Evolutionary conservation across 495 filamentous ascomycete species (phyloP), one percentile per base, ranked within the genome.

Genomic region (Xylaria sp.): DNA sequence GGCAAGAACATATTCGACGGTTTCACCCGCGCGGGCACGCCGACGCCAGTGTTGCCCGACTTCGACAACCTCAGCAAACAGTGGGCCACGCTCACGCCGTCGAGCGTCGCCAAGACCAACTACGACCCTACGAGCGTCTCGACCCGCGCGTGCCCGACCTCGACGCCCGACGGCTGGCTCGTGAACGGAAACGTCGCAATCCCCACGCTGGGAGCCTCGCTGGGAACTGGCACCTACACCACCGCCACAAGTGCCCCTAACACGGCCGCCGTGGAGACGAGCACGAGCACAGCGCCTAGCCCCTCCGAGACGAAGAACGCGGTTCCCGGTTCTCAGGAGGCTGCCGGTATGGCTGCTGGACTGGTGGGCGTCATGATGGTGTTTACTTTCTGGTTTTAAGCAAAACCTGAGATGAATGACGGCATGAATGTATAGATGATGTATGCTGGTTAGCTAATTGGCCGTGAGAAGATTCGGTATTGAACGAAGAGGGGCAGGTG

Each of bases 41-140:
- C 94, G 0, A 92, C 87, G 0, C 92, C 93, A 0, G 83, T 94
- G 26, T 79, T 78, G 0, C 93, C 93, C 1, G 93, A 97, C 75
- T 97, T 93, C 79, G 73, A 80, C 62, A 95, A 97, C 75, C 84
- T 97, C 53, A 90, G 89, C 82, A 86, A 80, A 33, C 88, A 93
- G 71, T 97, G 94, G 94, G 89, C 89, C 14, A 93, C 88, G 7
- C 78, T 93, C 70, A 85, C 79, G 31, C 93, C 94, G 0, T 88
- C 88, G 0, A 92, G 93, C 48, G 86, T 94, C 31, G 81, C 85
- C 24, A 84, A 85, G 65, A 87, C 87, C 4, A 85, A 82, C 11
- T 97, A 97, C 82, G 83, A 82, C 37, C 85, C 91, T 7, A 82
- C 75, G 33, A 53, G 58, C 6, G 84, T 91, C 4, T 87, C 88